phyloP scores from a whole-genome alignment of 2,329 filamentous ascomycete genomes.

The Xylariales sp. region DNA sequence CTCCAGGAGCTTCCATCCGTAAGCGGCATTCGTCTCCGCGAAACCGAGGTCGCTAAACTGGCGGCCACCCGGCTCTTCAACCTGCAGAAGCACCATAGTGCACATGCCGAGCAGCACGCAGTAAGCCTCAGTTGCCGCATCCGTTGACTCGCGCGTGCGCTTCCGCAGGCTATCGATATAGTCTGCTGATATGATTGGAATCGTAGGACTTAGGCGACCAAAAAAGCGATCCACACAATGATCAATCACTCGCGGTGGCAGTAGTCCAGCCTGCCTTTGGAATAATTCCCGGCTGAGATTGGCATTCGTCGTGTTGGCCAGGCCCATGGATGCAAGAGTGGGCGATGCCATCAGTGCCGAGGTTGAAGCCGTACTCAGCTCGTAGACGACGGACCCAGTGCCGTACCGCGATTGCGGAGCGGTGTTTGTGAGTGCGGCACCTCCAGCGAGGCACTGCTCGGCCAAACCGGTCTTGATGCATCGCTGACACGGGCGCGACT shows the following conservation, averaged over 20 bases:
- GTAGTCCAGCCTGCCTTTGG: conserved; percentile 26
- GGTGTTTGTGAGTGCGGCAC: conserved; percentile 5
- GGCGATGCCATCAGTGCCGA: conserved; percentile 9
- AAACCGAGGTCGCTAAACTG: conserved; percentile 26
- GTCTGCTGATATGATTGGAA: conserved; percentile 34
- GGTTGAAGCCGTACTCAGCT: conserved; percentile 2
- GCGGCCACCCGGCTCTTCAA: conserved; percentile 29
- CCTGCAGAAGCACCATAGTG: conserved; percentile 36
- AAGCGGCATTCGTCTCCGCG: conserved; percentile 29
- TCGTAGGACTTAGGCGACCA: conserved; percentile 33
- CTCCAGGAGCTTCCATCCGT: conserved; percentile 33
- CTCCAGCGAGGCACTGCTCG: conserved; percentile 28
- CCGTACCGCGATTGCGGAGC: conserved; percentile 5
- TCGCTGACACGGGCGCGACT: conserved; percentile 37
- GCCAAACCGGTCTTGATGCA: conserved; percentile 36
- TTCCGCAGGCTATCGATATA: conserved; percentile 28
- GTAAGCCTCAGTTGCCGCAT: conserved; percentile 27
- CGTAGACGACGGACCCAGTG: conserved; percentile 4
- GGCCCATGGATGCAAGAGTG: conserved; percentile 11
- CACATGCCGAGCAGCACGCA: conserved; percentile 33
- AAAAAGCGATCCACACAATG: conserved; percentile 36
- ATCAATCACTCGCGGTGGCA: conserved; percentile 28
- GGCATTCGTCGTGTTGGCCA: conserved; percentile 15
- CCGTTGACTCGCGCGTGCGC: conserved; percentile 14
- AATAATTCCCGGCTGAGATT: conserved; percentile 19